Evolutionary conservation across 176 grass and related monocot genomes (phyloP).

Genomic region (Microstegium vimineum): DNA sequence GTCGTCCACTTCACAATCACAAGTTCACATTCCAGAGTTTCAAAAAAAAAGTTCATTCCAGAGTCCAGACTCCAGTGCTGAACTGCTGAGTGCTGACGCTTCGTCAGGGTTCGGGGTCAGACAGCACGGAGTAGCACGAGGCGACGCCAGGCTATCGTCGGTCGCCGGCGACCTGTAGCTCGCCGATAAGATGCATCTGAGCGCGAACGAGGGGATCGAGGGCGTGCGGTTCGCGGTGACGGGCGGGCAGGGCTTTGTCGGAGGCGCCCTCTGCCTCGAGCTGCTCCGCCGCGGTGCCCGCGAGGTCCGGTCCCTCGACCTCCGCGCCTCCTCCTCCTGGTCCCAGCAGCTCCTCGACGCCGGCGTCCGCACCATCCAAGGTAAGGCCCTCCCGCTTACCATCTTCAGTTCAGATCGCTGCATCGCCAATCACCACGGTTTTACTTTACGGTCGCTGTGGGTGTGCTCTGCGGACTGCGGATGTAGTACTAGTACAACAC

Average conservation of each 20-base stretch:
- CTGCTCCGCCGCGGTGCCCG: slow-evolving; percentile 62
- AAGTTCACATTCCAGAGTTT: too few species aligned
- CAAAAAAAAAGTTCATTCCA: too few species aligned
- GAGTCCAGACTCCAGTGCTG: not conserved
- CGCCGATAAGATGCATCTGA: slow-evolving; percentile 57
- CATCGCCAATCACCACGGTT: not conserved
- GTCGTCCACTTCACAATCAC: too few species aligned
- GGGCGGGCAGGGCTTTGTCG: slow-evolving; percentile 77
- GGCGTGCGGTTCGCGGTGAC: slow-evolving; percentile 71
- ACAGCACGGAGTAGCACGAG: not conserved
- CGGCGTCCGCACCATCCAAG: slow-evolving; percentile 55
- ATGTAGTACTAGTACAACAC: too few species aligned
- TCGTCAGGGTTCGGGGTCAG: not conserved
- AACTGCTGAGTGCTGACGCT: not conserved
- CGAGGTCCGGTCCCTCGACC: slow-evolving; percentile 80
- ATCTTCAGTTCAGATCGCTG: not conserved
- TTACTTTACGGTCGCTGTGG: not conserved
- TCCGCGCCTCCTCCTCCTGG: slow-evolving; percentile 53
- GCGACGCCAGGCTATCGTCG: not conserved
- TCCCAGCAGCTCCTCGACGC: slow-evolving; percentile 46
- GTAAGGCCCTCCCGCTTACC: slow-evolving; percentile 1
- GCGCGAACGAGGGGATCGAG: slow-evolving; percentile 75
- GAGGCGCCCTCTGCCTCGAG: slow-evolving; percentile 70
- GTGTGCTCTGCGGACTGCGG: too few species aligned
- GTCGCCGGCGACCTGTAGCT: not conserved